Evolutionary conservation across 768 basidiomycete genomes (phyloP).

Genomic region (Porphyrellus cyaneotinctus): DNA sequence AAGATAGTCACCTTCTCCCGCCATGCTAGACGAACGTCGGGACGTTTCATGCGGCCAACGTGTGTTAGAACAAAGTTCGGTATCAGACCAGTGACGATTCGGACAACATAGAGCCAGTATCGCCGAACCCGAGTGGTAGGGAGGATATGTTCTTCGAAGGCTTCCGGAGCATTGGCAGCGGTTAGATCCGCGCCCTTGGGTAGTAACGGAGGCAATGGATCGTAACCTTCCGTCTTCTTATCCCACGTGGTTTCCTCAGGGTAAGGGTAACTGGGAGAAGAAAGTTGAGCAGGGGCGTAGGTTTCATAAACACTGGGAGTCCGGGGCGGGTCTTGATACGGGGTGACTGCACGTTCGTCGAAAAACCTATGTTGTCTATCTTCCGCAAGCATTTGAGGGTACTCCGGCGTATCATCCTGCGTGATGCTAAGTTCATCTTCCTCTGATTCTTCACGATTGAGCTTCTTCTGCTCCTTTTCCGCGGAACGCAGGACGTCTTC

Average conservation of each 20-base stretch:
- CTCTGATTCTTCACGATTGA: conserved; percentile 37
- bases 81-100: conserved; percentile 52
- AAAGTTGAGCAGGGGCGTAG: conserved; percentile 20
- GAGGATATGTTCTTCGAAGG: conserved; percentile 50
- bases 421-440: conserved; percentile 43
- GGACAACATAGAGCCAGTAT: conserved; percentile 56
- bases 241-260: conserved; percentile 42
- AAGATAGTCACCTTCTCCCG: conserved; percentile 67
- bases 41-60: conserved; percentile 63
- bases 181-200: conserved; percentile 37
- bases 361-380: conserved; percentile 32
- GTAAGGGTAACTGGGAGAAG: conserved; percentile 25
- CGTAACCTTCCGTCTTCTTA: conserved; percentile 36
- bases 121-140: conserved; percentile 53
- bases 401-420: conserved; percentile 38
- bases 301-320: conserved; percentile 28
- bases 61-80: conserved; percentile 47
- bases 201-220: conserved; percentile 28
- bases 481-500: conserved; percentile 50
- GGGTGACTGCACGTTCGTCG: conserved; percentile 28
- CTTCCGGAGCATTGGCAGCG: conserved; percentile 40
- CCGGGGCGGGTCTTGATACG: conserved; percentile 30
- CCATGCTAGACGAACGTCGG: conserved; percentile 66
- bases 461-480: conserved; percentile 48
- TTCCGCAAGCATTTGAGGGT: conserved; percentile 31